phyloP scores from a whole-genome alignment of 2,329 filamentous ascomycete species.

The Fusarium brachygibbosum region DNA sequence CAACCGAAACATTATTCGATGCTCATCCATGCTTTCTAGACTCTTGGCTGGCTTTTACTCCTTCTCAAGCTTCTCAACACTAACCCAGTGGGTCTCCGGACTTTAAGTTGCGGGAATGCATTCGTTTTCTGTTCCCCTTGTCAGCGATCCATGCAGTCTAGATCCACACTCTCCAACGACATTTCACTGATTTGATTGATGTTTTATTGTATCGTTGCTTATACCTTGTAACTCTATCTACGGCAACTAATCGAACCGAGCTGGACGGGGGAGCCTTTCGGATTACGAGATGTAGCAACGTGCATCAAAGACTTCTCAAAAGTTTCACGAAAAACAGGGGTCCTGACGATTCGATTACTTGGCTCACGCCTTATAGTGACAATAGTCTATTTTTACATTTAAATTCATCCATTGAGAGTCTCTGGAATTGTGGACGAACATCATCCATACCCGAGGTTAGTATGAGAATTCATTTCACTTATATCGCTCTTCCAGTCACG shows the following conservation, averaged over 20 bases:
- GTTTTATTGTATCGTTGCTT: not conserved
- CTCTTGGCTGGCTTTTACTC: not conserved
- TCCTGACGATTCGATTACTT: slow-evolving; percentile 29
- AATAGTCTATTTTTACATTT: not conserved
- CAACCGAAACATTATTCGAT: slow-evolving; percentile 2
- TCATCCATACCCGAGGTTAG: slow-evolving; percentile 43
- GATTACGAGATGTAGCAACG: slow-evolving; percentile 74
- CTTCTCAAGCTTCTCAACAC: slow-evolving; percentile 1
- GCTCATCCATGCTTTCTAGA: not conserved
- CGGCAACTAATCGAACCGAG: slow-evolving; percentile 67
- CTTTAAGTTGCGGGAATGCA: slow-evolving; percentile 40
- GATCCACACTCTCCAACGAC: slow-evolving; percentile 29
- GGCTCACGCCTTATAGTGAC: slow-evolving; percentile 40
- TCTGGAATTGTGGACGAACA: not conserved
- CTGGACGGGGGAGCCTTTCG: slow-evolving; percentile 73
- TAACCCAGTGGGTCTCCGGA: slow-evolving; percentile 21
- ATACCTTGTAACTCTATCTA: not conserved
- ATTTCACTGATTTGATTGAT: slow-evolving; percentile 28
- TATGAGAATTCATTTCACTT: slow-evolving; percentile 42
- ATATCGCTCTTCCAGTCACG: slow-evolving; percentile 61
- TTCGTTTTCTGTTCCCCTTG: slow-evolving; percentile 14
- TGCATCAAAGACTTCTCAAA: slow-evolving; percentile 70
- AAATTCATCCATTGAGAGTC: not conserved
- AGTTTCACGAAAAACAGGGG: slow-evolving; percentile 65
- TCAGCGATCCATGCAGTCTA: slow-evolving; percentile 31